A percentile compares a stretch with the other conserved stretches of the same genome.
These are phyloP conservation scores for Candida glucosophila DNA, from an alignment of 1,139 yeast species.

Conservation along the genomic window DNA sequence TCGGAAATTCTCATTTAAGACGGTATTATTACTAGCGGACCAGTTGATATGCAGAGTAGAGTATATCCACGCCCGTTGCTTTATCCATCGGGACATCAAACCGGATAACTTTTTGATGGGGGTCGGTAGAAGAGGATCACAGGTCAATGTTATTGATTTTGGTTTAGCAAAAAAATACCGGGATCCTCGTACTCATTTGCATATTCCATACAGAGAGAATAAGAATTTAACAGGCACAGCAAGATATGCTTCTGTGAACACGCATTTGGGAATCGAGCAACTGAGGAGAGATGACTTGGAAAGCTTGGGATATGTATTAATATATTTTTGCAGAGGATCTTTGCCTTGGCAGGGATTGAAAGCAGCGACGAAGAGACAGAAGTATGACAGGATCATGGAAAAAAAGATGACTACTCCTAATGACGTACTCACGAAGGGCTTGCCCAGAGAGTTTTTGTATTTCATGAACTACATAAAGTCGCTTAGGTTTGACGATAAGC, in stretches of 20 bases:
- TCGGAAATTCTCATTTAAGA: slow-evolving; percentile 86
- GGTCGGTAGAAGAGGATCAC: slow-evolving; percentile 89
- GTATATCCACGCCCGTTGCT: slow-evolving; percentile 90
- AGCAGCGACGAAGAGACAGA: slow-evolving; percentile 95
- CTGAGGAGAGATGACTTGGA: slow-evolving; percentile 95
- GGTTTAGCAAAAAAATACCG: slow-evolving; percentile 94
- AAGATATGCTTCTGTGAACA: slow-evolving; percentile 89
- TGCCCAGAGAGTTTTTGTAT: slow-evolving; percentile 84
- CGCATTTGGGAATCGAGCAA: slow-evolving; percentile 96
- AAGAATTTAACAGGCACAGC: slow-evolving; percentile 97
- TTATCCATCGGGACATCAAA: slow-evolving; percentile 86
- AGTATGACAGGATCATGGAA: slow-evolving; percentile 94
- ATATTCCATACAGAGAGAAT: slow-evolving; percentile 93
- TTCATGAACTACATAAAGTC: slow-evolving; percentile 86
- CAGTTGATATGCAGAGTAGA: slow-evolving; percentile 92
- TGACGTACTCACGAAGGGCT: slow-evolving; percentile 82
- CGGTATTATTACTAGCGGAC: slow-evolving; percentile 87
- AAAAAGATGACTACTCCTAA: slow-evolving; percentile 91
- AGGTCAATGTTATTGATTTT: slow-evolving; percentile 92
- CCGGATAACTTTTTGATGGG: slow-evolving; percentile 98
- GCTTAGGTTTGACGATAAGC: slow-evolving; percentile 90
- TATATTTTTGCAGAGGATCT: slow-evolving; percentile 90
- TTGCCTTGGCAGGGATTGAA: slow-evolving; percentile 98
- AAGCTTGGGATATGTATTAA: slow-evolving; percentile 88
- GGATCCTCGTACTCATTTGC: slow-evolving; percentile 92